These are phyloP conservation scores for Cruciata laevipes DNA, from an alignment of 257 asterid genomes.

Conservation along the genomic window DNA sequence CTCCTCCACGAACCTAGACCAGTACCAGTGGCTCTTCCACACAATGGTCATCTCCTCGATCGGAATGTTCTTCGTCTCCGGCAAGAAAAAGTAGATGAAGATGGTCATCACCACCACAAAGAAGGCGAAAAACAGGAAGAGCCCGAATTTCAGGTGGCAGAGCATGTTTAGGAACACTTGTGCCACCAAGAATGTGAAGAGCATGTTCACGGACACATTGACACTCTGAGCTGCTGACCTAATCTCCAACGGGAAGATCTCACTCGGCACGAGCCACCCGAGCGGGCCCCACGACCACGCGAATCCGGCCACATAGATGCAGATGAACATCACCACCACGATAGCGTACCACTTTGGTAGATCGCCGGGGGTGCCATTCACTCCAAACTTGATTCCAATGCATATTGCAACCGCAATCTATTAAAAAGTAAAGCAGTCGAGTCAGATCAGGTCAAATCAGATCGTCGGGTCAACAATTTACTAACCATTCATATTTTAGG, in stretches of 20 bases:
- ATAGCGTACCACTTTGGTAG: conserved; percentile 66
- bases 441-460: too few relatives aligned
- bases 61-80: conserved; percentile 79
- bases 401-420: conserved; percentile 50
- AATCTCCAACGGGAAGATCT: conserved; percentile 72
- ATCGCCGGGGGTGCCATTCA: conserved; percentile 37
- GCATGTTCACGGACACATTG: conserved; percentile 69
- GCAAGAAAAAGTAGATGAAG: conserved; percentile 54
- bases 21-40: conserved; percentile 79
- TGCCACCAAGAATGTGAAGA: conserved; percentile 57
- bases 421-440: background rate
- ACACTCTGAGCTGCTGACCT: conserved; percentile 81
- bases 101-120: conserved; percentile 54
- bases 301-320: conserved; percentile 65
- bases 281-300: conserved; percentile 96
- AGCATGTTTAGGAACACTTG: conserved; percentile 65
- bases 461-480: too few relatives aligned
- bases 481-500: too few relatives aligned
- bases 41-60: conserved; percentile 71
- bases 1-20: conserved; percentile 51
- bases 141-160: conserved; percentile 67
- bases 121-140: conserved; percentile 61
- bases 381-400: conserved; percentile 60
- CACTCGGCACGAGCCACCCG: conserved; percentile 86
- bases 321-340: conserved; percentile 59